Percentiles rank a stretch among this genome's conserved stretches.
Conservation (phyloP, 1,139 yeast species). For the Yamadazyma sp. region DNA sequence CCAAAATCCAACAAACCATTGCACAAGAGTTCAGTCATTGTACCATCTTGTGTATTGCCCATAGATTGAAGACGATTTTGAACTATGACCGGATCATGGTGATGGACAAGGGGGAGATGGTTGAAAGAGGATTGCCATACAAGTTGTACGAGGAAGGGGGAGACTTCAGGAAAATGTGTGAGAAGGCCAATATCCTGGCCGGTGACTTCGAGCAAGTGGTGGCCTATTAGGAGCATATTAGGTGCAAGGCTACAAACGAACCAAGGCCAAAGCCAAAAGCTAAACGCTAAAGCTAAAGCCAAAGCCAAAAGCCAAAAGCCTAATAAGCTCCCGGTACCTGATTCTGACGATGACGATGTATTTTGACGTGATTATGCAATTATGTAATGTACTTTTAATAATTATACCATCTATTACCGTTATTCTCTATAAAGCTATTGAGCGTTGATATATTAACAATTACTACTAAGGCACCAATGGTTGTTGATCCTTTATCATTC, state of each 20-base stretch:
- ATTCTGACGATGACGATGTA: too few relatives aligned
- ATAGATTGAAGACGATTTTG: conserved; percentile 39
- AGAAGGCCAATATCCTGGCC: conserved; percentile 29
- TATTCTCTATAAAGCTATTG: too few relatives aligned
- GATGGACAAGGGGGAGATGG: conserved; percentile 57
- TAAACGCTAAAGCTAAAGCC: too few relatives aligned
- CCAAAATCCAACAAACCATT: conserved; percentile 37
- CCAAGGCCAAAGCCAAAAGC: too few relatives aligned
- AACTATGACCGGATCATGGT: conserved; percentile 39
- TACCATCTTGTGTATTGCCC: conserved; percentile 44
- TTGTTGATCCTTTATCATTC: too few relatives aligned
- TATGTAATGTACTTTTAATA: conserved; percentile 1
- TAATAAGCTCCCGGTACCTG: too few relatives aligned
- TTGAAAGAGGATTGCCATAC: conserved; percentile 50
- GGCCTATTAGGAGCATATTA: conserved; percentile 16
- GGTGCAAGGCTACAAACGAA: too few relatives aligned
- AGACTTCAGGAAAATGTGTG: conserved; percentile 36
- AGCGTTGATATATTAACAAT: too few relatives aligned
- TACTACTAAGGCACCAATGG: too few relatives aligned
- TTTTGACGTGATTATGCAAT: neutral
- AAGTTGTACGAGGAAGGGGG: conserved; percentile 31
- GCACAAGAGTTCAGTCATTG: conserved; percentile 34
- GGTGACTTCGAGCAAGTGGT: conserved; percentile 23
- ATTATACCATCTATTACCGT: too few relatives aligned
- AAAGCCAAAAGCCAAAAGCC: too few relatives aligned